Evolutionary conservation across 2,329 filamentous ascomycete species (phyloP).

Genomic region (Gnomoniopsis smithogilvyi): DNA sequence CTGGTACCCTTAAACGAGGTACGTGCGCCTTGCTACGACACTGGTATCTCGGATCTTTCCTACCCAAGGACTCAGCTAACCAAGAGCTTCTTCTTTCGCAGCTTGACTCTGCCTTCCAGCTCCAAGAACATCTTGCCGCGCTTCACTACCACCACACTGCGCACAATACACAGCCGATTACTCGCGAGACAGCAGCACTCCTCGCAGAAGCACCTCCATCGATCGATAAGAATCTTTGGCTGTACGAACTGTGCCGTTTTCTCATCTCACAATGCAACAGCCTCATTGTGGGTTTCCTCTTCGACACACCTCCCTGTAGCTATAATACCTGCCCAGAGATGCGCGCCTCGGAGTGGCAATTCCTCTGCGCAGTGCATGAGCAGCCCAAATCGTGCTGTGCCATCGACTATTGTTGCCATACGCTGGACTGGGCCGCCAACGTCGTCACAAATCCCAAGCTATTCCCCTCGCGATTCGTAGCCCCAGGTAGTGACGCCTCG

Average conservation of each 20-base stretch:
- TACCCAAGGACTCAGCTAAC: background rate
- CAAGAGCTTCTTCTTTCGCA: constrained; percentile 40
- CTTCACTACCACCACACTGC: constrained; percentile 79
- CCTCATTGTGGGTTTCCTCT: constrained; percentile 88
- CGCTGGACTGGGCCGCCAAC: constrained; percentile 95
- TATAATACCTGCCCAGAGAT: constrained; percentile 91
- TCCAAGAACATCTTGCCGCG: constrained; percentile 94
- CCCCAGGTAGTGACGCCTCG: constrained; percentile 59
- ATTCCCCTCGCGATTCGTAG: constrained; percentile 80
- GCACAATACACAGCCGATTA: constrained; percentile 67
- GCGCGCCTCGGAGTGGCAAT: constrained; percentile 99
- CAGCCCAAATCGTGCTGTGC: constrained; percentile 95
- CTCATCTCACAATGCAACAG: constrained; percentile 92
- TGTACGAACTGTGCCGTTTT: constrained; percentile 96
- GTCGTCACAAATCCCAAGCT: constrained; percentile 92
- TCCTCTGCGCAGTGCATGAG: constrained; percentile 95
- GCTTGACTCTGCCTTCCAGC: constrained; percentile 96
- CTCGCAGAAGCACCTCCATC: constrained; percentile 78
- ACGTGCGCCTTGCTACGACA: constrained; percentile 25
- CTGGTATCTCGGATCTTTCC: background rate
- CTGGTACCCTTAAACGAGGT: constrained; percentile 83
- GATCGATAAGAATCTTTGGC: constrained; percentile 86
- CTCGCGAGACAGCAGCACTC: constrained; percentile 68
- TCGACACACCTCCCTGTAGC: constrained; percentile 86
- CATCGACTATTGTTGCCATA: constrained; percentile 99